Evolutionary conservation across 768 basidiomycete genomes (phyloP).

Genomic region (Mycena olivaceomarginata): DNA sequence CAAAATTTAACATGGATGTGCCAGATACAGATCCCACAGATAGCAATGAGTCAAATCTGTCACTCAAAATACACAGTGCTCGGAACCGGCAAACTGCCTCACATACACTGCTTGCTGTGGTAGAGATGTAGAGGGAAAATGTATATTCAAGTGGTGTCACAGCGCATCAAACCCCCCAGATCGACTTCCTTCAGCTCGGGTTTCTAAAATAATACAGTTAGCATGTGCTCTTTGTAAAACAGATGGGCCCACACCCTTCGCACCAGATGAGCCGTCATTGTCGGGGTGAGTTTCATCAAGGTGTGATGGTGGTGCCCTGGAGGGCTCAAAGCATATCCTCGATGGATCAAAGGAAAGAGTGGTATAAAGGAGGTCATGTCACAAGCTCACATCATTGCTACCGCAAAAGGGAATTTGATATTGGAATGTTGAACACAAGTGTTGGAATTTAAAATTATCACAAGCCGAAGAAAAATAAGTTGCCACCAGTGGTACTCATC

Average conservation of each 20-base stretch:
- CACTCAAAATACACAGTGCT: too few species aligned
- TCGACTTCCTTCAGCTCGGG: slow-evolving; percentile 44
- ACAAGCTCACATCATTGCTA: slow-evolving; percentile 22
- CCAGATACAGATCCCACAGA: too few species aligned
- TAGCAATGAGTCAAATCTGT: too few species aligned
- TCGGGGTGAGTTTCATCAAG: slow-evolving; percentile 44
- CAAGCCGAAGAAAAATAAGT: slow-evolving; percentile 6
- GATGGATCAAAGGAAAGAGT: slow-evolving; percentile 32
- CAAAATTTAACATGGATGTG: too few species aligned
- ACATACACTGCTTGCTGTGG: too few species aligned
- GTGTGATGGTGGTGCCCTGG: slow-evolving; percentile 22
- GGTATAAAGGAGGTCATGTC: slow-evolving; percentile 33
- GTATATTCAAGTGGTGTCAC: too few species aligned
- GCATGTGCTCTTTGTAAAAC: slow-evolving; percentile 8
- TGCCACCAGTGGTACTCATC: slow-evolving; percentile 7
- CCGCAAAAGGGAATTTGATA: slow-evolving; percentile 10
- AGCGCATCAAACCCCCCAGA: slow-evolving; percentile 46
- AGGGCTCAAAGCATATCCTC: slow-evolving; percentile 38
- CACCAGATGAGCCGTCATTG: slow-evolving; percentile 45
- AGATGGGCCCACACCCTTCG: slow-evolving; percentile 41
- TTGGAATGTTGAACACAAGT: slow-evolving; percentile 15
- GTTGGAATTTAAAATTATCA: slow-evolving; percentile 8
- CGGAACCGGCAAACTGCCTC: too few species aligned
- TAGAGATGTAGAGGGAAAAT: too few species aligned
- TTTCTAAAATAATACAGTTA: slow-evolving; percentile 39